Evolutionary conservation across 1,284 basidiomycete species (phyloP).

Genomic region (Trametes pubescens): DNA sequence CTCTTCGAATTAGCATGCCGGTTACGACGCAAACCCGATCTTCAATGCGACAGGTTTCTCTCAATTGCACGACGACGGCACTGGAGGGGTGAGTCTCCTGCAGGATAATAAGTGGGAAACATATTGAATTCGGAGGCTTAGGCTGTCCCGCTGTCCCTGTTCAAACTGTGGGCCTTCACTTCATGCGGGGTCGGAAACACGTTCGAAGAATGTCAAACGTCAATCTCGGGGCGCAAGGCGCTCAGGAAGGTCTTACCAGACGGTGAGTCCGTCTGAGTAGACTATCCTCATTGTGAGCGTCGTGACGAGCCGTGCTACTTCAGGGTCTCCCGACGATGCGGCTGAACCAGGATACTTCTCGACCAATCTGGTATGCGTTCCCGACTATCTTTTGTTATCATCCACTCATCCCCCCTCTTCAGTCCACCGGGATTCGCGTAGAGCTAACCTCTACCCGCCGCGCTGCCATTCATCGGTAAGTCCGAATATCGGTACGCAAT

Average conservation of each 20-base stretch:
- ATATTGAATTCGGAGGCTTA: constrained; percentile 32
- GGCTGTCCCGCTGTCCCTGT: constrained; percentile 65
- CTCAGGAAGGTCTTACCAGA: constrained; percentile 53
- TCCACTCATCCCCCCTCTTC: not conserved
- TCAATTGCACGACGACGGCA: constrained; percentile 68
- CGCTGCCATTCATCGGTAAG: constrained; percentile 60
- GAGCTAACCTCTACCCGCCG: constrained; percentile 66
- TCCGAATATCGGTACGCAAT: too few relatives aligned
- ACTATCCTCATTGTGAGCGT: too few relatives aligned
- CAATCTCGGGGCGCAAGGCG: constrained; percentile 53
- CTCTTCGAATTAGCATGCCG: constrained; percentile 55
- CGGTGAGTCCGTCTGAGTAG: constrained; percentile 43
- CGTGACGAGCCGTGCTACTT: too few relatives aligned
- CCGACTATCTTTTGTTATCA: not conserved
- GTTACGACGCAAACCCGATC: constrained; percentile 56
- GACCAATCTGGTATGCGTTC: constrained; percentile 56
- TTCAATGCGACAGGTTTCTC: constrained; percentile 69
- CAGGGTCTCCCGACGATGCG: constrained; percentile 64
- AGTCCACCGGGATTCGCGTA: constrained; percentile 64
- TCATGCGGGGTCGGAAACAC: constrained; percentile 50
- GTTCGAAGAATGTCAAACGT: constrained; percentile 60
- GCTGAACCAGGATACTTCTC: constrained; percentile 72
- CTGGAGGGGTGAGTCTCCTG: constrained; percentile 55
- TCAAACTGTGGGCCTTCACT: constrained; percentile 64
- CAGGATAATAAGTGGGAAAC: not conserved